Evolutionary conservation across 2,329 filamentous ascomycete genomes (phyloP).

Genomic region (Lanzia echinophila): DNA sequence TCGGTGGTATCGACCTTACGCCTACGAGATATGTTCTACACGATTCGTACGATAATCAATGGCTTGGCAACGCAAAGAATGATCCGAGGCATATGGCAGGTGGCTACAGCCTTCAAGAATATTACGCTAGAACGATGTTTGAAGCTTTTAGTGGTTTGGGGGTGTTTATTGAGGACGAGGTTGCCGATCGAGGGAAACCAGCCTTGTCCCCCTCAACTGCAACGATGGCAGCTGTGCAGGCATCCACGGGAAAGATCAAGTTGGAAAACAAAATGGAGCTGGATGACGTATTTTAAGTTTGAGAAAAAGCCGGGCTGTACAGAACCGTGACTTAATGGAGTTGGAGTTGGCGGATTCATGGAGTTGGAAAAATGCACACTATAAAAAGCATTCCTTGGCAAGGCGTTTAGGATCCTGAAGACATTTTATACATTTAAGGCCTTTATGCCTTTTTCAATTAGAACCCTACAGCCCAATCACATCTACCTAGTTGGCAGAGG

Average conservation of each 20-base stretch:
- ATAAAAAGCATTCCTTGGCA: background rate
- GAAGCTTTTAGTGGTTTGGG: slow-evolving; percentile 88
- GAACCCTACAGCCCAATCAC: slow-evolving; percentile 12
- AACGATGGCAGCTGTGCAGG: slow-evolving; percentile 33
- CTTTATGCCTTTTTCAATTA: slow-evolving; percentile 7
- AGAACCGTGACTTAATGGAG: background rate
- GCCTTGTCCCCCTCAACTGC: slow-evolving; percentile 26
- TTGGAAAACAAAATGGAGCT: slow-evolving; percentile 39
- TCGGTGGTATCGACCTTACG: slow-evolving; percentile 65
- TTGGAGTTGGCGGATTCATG: background rate
- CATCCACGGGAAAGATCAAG: slow-evolving; percentile 27
- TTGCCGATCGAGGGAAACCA: slow-evolving; percentile 29
- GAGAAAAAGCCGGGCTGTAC: background rate
- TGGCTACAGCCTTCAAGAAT: slow-evolving; percentile 78
- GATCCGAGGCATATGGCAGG: slow-evolving; percentile 65
- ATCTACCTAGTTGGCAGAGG: slow-evolving; percentile 7
- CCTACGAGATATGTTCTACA: slow-evolving; percentile 65
- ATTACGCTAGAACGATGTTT: slow-evolving; percentile 71
- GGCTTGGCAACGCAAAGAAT: slow-evolving; percentile 59
- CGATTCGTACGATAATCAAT: slow-evolving; percentile 66
- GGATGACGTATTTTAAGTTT: slow-evolving; percentile 39
- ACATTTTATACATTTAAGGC: slow-evolving; percentile 2
- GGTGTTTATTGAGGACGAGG: slow-evolving; percentile 74
- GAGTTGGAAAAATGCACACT: background rate
- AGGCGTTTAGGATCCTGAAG: background rate